Evolutionary conservation across 1,284 basidiomycete species (phyloP).

Genomic region (Bondarzewia mesenterica): DNA sequence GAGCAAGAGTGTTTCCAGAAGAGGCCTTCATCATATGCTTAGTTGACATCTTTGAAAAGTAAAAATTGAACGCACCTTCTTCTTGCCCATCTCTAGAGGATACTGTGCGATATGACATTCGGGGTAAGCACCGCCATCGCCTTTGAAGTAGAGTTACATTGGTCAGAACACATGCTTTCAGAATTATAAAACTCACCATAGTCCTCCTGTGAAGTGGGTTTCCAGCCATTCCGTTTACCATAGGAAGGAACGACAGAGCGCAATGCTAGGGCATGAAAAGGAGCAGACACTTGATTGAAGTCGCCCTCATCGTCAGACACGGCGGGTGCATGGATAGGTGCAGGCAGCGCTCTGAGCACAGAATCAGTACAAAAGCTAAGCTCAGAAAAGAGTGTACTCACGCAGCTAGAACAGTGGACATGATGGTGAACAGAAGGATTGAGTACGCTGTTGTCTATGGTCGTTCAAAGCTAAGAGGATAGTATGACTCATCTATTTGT

Average conservation of each 20-base stretch:
- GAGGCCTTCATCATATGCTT: conserved; percentile 58
- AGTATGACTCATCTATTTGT: too few relatives aligned
- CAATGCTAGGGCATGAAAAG: conserved; percentile 38
- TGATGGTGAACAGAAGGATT: too few relatives aligned
- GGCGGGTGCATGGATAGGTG: conserved; percentile 48
- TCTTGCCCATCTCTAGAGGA: conserved; percentile 90
- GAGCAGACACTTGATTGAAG: conserved; percentile 16
- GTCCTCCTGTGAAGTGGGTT: conserved; percentile 74
- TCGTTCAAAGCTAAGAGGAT: too few relatives aligned
- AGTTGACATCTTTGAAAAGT: not conserved
- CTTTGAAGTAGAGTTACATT: conserved; percentile 25
- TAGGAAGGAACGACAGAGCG: conserved; percentile 67
- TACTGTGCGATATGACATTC: conserved; percentile 98
- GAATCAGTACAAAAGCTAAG: conserved; percentile 29
- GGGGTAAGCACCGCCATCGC: conserved; percentile 91
- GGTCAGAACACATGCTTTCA: conserved; percentile 6
- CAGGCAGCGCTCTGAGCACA: conserved; percentile 37
- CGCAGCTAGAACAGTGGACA: conserved; percentile 31
- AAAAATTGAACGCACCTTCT: conserved; percentile 56
- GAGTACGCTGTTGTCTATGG: too few relatives aligned
- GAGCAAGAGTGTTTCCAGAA: conserved; percentile 87
- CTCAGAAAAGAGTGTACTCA: conserved; percentile 16
- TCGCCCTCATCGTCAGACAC: conserved; percentile 55
- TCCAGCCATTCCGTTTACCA: conserved; percentile 83
- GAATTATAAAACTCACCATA: conserved; percentile 51